Conservation (phyloP, 2,329 filamentous ascomycete species). For the Ascochyta clinopodiicola region DNA sequence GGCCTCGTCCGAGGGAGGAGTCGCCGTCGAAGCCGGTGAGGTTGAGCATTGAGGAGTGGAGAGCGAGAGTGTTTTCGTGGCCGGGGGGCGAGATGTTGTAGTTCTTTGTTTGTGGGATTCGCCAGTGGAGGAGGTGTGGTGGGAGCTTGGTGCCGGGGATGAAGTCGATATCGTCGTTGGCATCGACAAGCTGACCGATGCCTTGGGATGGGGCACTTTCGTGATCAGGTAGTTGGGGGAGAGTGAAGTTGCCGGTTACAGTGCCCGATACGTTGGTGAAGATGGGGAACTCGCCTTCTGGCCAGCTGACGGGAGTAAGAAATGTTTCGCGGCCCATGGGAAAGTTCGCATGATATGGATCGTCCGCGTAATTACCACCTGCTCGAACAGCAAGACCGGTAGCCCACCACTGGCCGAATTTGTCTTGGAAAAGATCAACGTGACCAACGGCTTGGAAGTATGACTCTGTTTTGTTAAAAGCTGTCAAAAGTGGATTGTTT, state of each 20-base stretch:
- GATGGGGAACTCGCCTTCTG: no score
- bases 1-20: not conserved
- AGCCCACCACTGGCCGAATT: not conserved
- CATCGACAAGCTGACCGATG: not conserved
- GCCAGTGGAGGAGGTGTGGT: not conserved
- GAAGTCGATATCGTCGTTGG: not conserved
- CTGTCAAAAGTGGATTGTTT: constrained; percentile 20
- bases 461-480: constrained; percentile 12
- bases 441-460: constrained; percentile 21
- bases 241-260: no score
- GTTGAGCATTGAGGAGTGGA: not conserved
- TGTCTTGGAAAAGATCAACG: constrained; percentile 18
- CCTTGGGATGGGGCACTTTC: not conserved
- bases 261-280: no score
- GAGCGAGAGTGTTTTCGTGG: not conserved
- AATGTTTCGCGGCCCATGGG: no score
- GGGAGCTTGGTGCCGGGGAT: not conserved
- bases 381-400: no score
- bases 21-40: not conserved
- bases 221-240: no score
- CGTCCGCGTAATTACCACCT: no score
- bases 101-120: not conserved
- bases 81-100: not conserved
- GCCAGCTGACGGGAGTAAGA: no score
- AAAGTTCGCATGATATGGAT: no score